These are phyloP conservation scores for Iberis pinnata DNA, from an alignment of 345 rosid species.

Conservation along the genomic window DNA sequence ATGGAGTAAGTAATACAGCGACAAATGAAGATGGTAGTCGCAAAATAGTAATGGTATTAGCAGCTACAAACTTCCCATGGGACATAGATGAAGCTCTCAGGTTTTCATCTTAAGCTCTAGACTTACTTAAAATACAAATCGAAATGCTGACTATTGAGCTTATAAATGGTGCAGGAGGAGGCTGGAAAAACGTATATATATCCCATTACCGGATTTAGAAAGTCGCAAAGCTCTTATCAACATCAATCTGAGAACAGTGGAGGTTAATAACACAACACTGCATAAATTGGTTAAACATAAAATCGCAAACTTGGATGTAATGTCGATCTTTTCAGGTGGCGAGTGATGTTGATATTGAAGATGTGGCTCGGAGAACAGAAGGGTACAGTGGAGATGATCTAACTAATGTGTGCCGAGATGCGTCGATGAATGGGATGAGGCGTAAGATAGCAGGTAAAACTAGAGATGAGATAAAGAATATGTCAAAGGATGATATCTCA, in stretches of 20 bases:
- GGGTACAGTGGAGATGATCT: slow-evolving; percentile 99
- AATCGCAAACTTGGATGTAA: background rate
- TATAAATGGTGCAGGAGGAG: slow-evolving; percentile 68
- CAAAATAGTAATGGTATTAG: slow-evolving; percentile 97
- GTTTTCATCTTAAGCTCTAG: slow-evolving; percentile 38
- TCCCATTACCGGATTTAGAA: slow-evolving; percentile 96
- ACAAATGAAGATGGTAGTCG: slow-evolving; percentile 93
- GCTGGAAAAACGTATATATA: slow-evolving; percentile 96
- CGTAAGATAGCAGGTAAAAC: slow-evolving; percentile 99
- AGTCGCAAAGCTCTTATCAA: slow-evolving; percentile 95
- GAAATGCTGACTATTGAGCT: slow-evolving; percentile 6
- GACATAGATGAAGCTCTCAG: slow-evolving; percentile 99
- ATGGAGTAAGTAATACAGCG: slow-evolving; percentile 88
- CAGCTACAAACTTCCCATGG: slow-evolving; percentile 99
- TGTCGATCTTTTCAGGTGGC: slow-evolving; percentile 51
- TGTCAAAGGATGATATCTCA: slow-evolving; percentile 96
- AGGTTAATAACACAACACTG: too few relatives aligned
- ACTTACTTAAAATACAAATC: too few relatives aligned
- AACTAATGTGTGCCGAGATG: slow-evolving; percentile 94
- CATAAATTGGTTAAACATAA: slow-evolving; percentile 4
- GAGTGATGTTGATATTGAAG: slow-evolving; percentile 77
- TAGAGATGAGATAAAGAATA: slow-evolving; percentile 94
- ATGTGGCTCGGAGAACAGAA: slow-evolving; percentile 79
- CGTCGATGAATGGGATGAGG: slow-evolving; percentile 98
- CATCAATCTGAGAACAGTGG: slow-evolving; percentile 91